Conservation (phyloP, 2,329 filamentous ascomycete genomes). For the Hymenotorrendiella dingleyae region DNA sequence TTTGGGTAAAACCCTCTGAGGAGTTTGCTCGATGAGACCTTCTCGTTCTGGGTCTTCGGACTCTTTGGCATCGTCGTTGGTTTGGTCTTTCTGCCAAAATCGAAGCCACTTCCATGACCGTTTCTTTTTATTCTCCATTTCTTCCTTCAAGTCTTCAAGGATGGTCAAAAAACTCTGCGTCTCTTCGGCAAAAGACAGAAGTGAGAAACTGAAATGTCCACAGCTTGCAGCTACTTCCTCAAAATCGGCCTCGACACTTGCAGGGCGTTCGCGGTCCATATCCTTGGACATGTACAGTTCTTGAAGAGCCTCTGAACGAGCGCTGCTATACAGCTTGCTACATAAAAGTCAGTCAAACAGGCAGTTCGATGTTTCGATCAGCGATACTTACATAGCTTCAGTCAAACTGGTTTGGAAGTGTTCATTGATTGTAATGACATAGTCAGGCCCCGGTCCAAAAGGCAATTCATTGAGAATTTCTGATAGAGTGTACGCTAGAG, state of each 20-base stretch:
- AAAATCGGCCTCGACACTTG: slow-evolving; percentile 82
- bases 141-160: slow-evolving; percentile 76
- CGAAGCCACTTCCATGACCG: slow-evolving; percentile 81
- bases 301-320: slow-evolving; percentile 69
- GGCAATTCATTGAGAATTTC: slow-evolving; percentile 84
- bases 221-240: slow-evolving; percentile 98
- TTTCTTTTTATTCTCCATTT: slow-evolving; percentile 53
- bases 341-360: slow-evolving; percentile 5
- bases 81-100: slow-evolving; percentile 56
- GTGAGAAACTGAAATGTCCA: slow-evolving; percentile 89
- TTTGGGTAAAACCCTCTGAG: slow-evolving; percentile 19
- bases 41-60: slow-evolving; percentile 26
- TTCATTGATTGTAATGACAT: slow-evolving; percentile 68
- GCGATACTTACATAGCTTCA: slow-evolving; percentile 58
- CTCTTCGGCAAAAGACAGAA: slow-evolving; percentile 87
- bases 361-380: not conserved
- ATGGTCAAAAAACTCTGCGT: slow-evolving; percentile 77
- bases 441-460: slow-evolving; percentile 63
- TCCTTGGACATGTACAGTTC: slow-evolving; percentile 77
- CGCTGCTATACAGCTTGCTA: slow-evolving; percentile 64
- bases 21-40: slow-evolving; percentile 22
- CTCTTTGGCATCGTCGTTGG: not conserved
- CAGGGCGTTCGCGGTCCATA: slow-evolving; percentile 58
- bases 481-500: slow-evolving; percentile 83
- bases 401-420: slow-evolving; percentile 75